phyloP scores from a whole-genome alignment of 2,329 filamentous ascomycete species.

The Trichophyton benhamiae region DNA sequence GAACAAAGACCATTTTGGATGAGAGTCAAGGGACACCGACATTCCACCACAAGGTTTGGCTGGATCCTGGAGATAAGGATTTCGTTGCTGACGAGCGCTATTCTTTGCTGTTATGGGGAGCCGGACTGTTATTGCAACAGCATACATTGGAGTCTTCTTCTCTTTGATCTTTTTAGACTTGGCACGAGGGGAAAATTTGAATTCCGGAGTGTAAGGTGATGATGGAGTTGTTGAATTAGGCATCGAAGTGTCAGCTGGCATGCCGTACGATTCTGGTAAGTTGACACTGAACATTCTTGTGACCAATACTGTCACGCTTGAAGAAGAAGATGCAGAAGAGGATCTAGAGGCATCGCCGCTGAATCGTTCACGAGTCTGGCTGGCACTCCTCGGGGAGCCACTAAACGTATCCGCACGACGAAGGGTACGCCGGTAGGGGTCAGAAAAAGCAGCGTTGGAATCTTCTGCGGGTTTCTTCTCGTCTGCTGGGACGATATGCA shows the following conservation, averaged over 20 bases:
- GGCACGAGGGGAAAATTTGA: constrained; percentile 27
- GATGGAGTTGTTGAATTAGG: constrained; percentile 20
- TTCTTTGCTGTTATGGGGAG: constrained; percentile 34
- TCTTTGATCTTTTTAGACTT: constrained; percentile 39
- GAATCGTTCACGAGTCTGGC: constrained; percentile 19
- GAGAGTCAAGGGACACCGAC: constrained; percentile 33
- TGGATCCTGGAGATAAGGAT: constrained; percentile 21
- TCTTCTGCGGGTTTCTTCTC: constrained; percentile 21
- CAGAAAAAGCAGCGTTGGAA: constrained; percentile 10
- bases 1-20: constrained; percentile 28
- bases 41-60: constrained; percentile 19
- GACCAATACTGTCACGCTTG: constrained; percentile 43
- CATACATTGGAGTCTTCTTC: constrained; percentile 47
- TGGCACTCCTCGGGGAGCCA: constrained; percentile 15
- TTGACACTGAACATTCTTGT: constrained; percentile 49
- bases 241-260: constrained; percentile 25
- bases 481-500: constrained; percentile 43
- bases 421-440: constrained; percentile 24
- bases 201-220: constrained; percentile 24
- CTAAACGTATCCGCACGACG: constrained; percentile 24
- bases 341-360: constrained; percentile 12
- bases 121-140: constrained; percentile 45
- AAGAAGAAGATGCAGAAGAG: constrained; percentile 16
- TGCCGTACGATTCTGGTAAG: constrained; percentile 35
- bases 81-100: constrained; percentile 25